Base-by-base conservation (phyloP, 169 alveolate species). In the Plasmodium falciparum region DNA sequence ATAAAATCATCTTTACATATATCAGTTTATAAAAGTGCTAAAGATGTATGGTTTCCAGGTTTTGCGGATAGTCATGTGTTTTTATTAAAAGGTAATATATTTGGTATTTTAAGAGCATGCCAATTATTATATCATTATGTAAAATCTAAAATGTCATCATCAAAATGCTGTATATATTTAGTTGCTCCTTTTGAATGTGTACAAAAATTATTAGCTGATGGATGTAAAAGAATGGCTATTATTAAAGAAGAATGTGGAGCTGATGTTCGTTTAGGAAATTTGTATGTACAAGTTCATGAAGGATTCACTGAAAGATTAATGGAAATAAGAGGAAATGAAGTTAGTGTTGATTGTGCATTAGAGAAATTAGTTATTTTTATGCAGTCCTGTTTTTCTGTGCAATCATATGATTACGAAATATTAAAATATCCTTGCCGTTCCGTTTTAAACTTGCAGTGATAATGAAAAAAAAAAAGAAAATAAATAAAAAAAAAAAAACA, bases 31-130 rank as follows among this genome's bases (percentile, higher is more conserved):
- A 74, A 74, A 74, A 74, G 88, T 74, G 88, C 88, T 15, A 74
- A 74, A 39, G 88, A 74, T 74, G 88, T 74, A 26, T 74, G 88
- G 88, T 74, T 74, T 74, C 88, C 88, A 11, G 88, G 88, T 3
- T 74, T 74, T 74, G 88, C 88, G n/a, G 88, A 74, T 50, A 74
- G 88, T 47, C 88, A 74, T 61, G 88, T 74, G 1, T 74, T 74
- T 74, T 74, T 74, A 74, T 61, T 74, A 61, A 74, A 74, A 61
- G 88, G 88, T 61, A 74, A 74, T 74, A 74, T 74, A 39, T 74
- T 74, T 61, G 88, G 88, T n/a, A 74, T 74, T 61, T 74, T 74
- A 74, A 74, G 88, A 61, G 88, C 88, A 74, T 74, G 88, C 13
- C 88, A 74, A 61, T 59, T 74, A 22, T 17, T 74, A 50, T 74